Base-by-base conservation (phyloP, 306 rosid species). In the Coriaria nepalensis region DNA sequence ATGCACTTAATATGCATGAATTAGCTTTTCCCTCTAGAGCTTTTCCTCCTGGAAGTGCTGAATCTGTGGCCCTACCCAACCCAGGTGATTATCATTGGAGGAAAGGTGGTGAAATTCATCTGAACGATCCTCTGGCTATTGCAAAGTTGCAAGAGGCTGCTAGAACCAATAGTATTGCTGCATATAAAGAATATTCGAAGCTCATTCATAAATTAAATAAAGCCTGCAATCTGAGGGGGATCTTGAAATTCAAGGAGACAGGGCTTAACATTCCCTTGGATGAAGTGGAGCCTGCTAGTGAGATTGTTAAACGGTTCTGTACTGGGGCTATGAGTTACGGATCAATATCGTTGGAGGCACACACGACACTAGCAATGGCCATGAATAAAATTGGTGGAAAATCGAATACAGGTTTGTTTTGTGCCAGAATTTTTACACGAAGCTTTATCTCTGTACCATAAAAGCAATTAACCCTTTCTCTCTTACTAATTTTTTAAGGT, bases 321-420 rank as follows among this genome's bases (percentile, higher is more conserved):
- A 92, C 98, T 15, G 98, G 98, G 52, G 98, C 98, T 50, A 92
- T 92, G 98, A 92, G 98, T 82, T 92, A 92, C 63, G 98, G 98
- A 52, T 92, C 98, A 9, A 85, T 92, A 65, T 92, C 98, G 6
- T 54, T 92, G 78, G 98, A 92, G 80, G 94, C 98, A 5, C 98
- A 92, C 75, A 52, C 94, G 20, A 57, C 98, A 6, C 68, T 92
- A 59, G 98, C 98, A 50, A 62, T 75, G 40, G 98, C 98, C 45
- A 85, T 92, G 98, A 92, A 92, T 68, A 81, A 35, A 68, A 65
- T 92, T 62, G 96, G 98, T 41, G 98, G 98, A 67, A 92, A 92
- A 66, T 92, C 98, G 9, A 92, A 92, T 62, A 92, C 98, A 81
- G 98, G 97, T 90, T 60, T 46, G 74, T 61, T 33, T 52, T 53